A percentile compares a stretch with the other conserved stretches of the same genome.
phyloP scores from a whole-genome alignment of 441 rosid genomes.

The Euphorbia schlechtendalii region DNA sequence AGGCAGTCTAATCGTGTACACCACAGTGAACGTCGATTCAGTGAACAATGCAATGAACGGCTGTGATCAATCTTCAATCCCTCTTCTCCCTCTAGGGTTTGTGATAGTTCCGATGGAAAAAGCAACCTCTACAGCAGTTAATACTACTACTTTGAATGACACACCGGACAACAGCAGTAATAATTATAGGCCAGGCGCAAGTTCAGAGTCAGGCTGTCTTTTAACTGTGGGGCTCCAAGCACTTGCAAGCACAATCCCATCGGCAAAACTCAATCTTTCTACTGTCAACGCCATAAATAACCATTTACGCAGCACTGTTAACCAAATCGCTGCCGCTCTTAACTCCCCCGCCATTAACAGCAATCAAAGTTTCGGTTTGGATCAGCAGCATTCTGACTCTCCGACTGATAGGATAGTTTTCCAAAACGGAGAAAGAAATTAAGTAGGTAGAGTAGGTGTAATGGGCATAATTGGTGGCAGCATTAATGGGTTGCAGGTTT shows the following conservation, averaged over 20 bases:
- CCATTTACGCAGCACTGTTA: slow-evolving; percentile 61
- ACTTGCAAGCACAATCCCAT: slow-evolving; percentile 62
- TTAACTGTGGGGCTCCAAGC: slow-evolving; percentile 83
- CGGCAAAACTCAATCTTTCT: slow-evolving; percentile 72
- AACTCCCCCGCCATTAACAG: slow-evolving; percentile 16
- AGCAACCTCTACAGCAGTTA: neutral
- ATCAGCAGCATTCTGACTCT: slow-evolving; percentile 21
- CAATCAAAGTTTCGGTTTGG: neutral
- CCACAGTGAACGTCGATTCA: slow-evolving; percentile 62
- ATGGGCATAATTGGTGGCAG: neutral
- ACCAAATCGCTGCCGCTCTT: slow-evolving; percentile 59
- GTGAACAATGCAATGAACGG: slow-evolving; percentile 76
- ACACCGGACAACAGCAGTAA: slow-evolving; percentile 12
- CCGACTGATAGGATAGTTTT: too few species aligned
- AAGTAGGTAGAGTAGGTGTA: neutral
- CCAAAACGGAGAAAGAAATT: neutral
- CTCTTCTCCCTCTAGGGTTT: slow-evolving; percentile 78
- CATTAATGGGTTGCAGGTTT: neutral
- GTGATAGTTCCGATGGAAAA: slow-evolving; percentile 46
- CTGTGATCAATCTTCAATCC: slow-evolving; percentile 65
- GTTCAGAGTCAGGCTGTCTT: slow-evolving; percentile 43
- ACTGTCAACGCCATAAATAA: slow-evolving; percentile 56
- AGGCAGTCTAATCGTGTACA: slow-evolving; percentile 72
- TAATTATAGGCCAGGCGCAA: neutral
- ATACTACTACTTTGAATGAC: slow-evolving; percentile 9